Conservation (phyloP, 305 asterid species). For the Fraxinus platypoda region DNA sequence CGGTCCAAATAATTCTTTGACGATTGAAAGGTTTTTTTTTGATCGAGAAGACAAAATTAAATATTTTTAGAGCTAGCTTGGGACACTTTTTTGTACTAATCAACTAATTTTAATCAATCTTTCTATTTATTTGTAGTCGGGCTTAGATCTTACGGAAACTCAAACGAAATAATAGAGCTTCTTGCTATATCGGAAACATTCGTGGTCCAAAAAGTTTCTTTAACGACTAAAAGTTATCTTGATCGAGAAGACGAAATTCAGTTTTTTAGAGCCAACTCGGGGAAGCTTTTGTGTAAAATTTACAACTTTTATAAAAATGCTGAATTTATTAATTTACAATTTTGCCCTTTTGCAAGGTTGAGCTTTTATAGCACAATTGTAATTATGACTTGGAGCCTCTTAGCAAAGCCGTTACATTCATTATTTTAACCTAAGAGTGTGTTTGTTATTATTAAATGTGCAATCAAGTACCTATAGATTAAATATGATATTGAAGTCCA, state of each 20-base stretch:
- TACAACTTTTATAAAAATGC: not conserved
- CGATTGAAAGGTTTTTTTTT: not conserved
- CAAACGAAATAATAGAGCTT: not conserved
- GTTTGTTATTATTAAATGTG: not conserved
- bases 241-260: not conserved
- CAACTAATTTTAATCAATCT: not conserved
- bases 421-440: not conserved
- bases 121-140: not conserved
- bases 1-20: not conserved
- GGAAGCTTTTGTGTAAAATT: not conserved
- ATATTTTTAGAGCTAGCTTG: not conserved
- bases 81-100: not conserved
- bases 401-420: not conserved
- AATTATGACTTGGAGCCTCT: not conserved
- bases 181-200: not conserved
- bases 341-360: not conserved
- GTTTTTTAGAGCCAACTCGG: not conserved
- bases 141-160: not conserved
- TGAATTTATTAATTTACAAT: not conserved
- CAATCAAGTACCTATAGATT: not conserved
- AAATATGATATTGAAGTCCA: too few relatives aligned
- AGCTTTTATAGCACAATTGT: not conserved
- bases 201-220: not conserved
- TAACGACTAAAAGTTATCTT: not conserved
- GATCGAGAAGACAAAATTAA: not conserved